Base-by-base conservation (phyloP, 148 eudicot species). In the Selenicereus undatus region DNA sequence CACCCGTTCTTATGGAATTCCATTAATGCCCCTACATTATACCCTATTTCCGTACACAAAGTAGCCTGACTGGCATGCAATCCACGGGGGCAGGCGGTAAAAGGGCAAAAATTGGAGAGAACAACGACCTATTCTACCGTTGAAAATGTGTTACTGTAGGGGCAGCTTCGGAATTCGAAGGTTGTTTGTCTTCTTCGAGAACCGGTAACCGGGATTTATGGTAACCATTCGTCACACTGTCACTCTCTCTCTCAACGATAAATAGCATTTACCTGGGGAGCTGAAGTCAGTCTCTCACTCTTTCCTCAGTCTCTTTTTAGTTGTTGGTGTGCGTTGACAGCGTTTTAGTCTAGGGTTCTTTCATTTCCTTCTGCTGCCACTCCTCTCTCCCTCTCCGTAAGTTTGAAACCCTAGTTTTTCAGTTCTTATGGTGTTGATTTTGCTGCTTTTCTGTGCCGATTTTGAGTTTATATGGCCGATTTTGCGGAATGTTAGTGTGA, bases 131-230 rank as follows among this genome's bases (percentile, higher is more conserved):
- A 27, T 27, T 27, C 71, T 9, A 66, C 35, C 71, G 71, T 66
- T 66, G 16, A 66, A 66, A 66, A 66, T 11, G 71, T 32, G 30
- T 66, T 27, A 66, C 32, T 5, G 71, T 27, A 27, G 71, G 71
- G 71, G 71, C 18, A 66, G 17, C 27, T 27, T 66, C 11, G 71
- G 35, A 27, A 27, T 66, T 27, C 17, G 71, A 27, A 3, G 52
- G 52, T n/a, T 26, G 24, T 24, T 66, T 27, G 32, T 26, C 2
- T 0, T 66, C 7, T 12, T 18, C 10, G 71, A n/a, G 21, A 36
- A 77, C 71, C 52, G 71, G 21, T 35, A 36, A 77, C 79, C 79
- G 78, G 66, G n/a, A 52, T 27, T 27, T 11, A 36, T 8, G 78
- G 78, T 76, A 14, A 17, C 45, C 65, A 26, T 32, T 54, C 78